Conservation (phyloP, 2,329 filamentous ascomycete species). For the Pseudogymnoascus sp. region DNA sequence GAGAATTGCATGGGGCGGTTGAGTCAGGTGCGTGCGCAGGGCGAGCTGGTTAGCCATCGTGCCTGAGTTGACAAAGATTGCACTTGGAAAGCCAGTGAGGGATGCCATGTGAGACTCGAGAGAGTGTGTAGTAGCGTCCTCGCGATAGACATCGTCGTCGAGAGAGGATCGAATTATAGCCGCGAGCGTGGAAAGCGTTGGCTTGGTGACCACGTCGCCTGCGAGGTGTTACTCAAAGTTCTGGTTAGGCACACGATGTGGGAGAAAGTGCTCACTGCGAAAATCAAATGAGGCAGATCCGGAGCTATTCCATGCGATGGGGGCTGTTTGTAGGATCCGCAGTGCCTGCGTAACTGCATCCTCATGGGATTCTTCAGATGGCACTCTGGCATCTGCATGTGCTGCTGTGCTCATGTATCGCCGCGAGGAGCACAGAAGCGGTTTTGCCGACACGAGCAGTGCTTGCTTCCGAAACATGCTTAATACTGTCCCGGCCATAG, state of each 20-base stretch:
- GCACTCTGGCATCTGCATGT: not conserved
- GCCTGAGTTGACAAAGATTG: conserved; percentile 76
- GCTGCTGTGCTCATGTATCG: not conserved
- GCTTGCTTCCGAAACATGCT: not conserved
- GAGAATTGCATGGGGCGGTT: conserved; percentile 74
- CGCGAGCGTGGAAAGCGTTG: conserved; percentile 72
- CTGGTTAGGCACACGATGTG: too few species aligned
- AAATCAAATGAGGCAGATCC: conserved; percentile 30
- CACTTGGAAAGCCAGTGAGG: conserved; percentile 68
- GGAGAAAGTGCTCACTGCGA: conserved; percentile 21
- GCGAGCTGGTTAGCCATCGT: conserved; percentile 93
- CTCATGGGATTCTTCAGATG: not conserved
- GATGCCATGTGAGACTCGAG: conserved; percentile 69
- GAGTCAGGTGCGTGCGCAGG: conserved; percentile 66
- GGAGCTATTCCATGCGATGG: conserved; percentile 25
- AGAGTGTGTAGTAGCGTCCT: conserved; percentile 70
- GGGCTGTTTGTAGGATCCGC: not conserved
- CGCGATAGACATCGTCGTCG: conserved; percentile 75
- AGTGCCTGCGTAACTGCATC: conserved; percentile 1
- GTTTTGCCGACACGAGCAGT: not conserved
- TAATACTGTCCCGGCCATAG: not conserved
- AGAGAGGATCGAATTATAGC: conserved; percentile 70
- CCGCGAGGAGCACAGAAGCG: not conserved
- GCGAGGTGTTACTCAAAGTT: not conserved
- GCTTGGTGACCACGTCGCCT: conserved; percentile 68